Evolutionary conservation across 129 eudicot species (phyloP), one percentile per base, ranked within the genome.

Genomic region (Glebionis coronaria): DNA sequence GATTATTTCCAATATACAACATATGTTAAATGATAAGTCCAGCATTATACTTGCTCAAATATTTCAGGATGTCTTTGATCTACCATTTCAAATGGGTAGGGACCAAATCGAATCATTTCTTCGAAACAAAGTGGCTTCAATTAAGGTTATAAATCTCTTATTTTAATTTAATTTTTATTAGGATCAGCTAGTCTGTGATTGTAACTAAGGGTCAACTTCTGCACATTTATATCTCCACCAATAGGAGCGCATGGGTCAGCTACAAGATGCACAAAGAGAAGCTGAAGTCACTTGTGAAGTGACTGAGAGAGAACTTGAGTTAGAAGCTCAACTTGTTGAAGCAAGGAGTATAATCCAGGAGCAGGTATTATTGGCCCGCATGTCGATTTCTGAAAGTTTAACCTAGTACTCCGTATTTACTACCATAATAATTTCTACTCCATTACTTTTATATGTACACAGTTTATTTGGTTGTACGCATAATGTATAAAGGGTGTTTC

Each of bases 261-360:
- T 94, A 59, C 99, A 90, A 89, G 99, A 90, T 87, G 95, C 95
- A 29, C 93, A 94, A 57, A 84, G 87, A 73, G 94, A 73, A 82
- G 87, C 99, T n/a, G 94, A 94, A 75, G 95, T 94, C 47, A 84
- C 97, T 80, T 90, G 95, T 40, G 99, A 94, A 74, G 99, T 81
- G 38, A 84, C 97, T 67, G 99, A 94, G 80, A 87, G 95, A 83
- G 99, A 94, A 86, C 95, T 94, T 61, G 99, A 94, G 80, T 77
- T 94, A 74, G 99, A 94, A 85, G 99, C 99, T 59, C 95, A 94
- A 79, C 95, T 94, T 72, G 99, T 94, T 63, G 99, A 94, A 83
- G 99, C 99, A 67, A 85, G 97, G 82, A 94, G 90, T 79, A 94
- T 94, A 69, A 94, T 94, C 60, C 99, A 94, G 77, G 99, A 94